These are phyloP conservation scores for Eutrema salsugineum DNA, from an alignment of 441 rosid genomes.

Conservation along the genomic window DNA sequence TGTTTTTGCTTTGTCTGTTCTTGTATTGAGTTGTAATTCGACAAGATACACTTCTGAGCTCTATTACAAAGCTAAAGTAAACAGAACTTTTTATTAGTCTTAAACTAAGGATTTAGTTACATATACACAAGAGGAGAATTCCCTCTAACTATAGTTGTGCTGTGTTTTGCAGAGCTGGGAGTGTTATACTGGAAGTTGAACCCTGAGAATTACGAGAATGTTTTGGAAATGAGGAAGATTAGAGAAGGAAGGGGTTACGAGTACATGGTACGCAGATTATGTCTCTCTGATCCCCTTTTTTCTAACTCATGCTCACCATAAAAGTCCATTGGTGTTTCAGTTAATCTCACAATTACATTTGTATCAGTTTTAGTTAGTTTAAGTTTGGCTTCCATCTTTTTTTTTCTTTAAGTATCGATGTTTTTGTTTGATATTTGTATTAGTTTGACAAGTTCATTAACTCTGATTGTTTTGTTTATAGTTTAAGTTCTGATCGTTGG, in stretches of 20 bases:
- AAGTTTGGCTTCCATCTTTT: too few relatives aligned
- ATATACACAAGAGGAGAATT: background rate
- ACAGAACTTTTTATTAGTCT: too few relatives aligned
- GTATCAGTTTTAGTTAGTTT: too few relatives aligned
- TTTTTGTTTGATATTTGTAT: too few relatives aligned
- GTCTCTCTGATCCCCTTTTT: background rate
- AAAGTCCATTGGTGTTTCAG: background rate
- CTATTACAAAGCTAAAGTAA: background rate
- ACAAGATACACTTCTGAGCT: background rate
- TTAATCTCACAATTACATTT: too few relatives aligned
- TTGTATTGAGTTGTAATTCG: background rate
- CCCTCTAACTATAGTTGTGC: background rate
- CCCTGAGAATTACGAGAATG: conserved; percentile 66
- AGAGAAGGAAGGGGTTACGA: conserved; percentile 75
- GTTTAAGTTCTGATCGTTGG: too few relatives aligned
- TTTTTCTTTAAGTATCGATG: too few relatives aligned
- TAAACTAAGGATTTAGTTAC: background rate
- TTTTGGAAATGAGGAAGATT: conserved; percentile 52
- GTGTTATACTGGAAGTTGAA: conserved; percentile 77
- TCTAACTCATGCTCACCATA: background rate
- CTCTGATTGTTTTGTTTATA: too few relatives aligned
- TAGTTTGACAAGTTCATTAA: too few relatives aligned
- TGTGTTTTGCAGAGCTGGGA: conserved; percentile 53
- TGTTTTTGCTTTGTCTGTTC: background rate
- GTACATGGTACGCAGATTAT: conserved; percentile 53